Evolutionary conservation across 2,329 filamentous ascomycete genomes (phyloP).

Genomic region (Stagonosporopsis tanaceti): DNA sequence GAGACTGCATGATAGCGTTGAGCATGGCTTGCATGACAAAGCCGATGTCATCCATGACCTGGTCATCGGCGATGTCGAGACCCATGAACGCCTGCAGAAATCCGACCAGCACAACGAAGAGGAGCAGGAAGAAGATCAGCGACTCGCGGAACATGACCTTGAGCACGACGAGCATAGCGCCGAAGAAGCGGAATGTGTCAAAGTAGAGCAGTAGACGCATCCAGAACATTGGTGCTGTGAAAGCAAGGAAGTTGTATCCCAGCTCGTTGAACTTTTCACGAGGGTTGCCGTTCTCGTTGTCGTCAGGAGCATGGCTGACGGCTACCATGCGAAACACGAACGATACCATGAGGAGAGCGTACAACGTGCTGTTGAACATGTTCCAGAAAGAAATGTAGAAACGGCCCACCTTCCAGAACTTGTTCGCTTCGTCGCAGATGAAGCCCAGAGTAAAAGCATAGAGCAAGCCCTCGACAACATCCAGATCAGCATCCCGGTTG

Average conservation of each 20-base stretch:
- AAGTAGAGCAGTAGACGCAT: conserved; percentile 89
- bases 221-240: conserved; percentile 97
- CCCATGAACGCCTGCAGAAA: conserved; percentile 96
- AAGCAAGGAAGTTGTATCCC: conserved; percentile 93
- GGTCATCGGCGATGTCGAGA: conserved; percentile 81
- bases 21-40: conserved; percentile 85
- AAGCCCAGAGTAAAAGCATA: conserved; percentile 94
- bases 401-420: conserved; percentile 92
- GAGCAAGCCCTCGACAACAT: conserved; percentile 81
- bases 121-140: conserved; percentile 92
- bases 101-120: conserved; percentile 81
- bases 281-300: conserved; percentile 32
- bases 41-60: conserved; percentile 66
- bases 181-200: conserved; percentile 93
- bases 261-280: conserved; percentile 76
- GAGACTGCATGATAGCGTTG: conserved; percentile 89
- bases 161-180: conserved; percentile 95
- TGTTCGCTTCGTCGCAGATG: conserved; percentile 84
- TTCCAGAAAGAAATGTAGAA: conserved; percentile 98
- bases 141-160: conserved; percentile 75
- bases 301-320: conserved; percentile 61
- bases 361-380: conserved; percentile 87
- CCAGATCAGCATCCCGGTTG: conserved; percentile 83
- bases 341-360: conserved; percentile 78
- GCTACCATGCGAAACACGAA: conserved; percentile 82